Percentiles rank a stretch among this genome's conserved stretches.
Conservation (phyloP, 2,329 filamentous ascomycete genomes). For the Penicillium sp. region DNA sequence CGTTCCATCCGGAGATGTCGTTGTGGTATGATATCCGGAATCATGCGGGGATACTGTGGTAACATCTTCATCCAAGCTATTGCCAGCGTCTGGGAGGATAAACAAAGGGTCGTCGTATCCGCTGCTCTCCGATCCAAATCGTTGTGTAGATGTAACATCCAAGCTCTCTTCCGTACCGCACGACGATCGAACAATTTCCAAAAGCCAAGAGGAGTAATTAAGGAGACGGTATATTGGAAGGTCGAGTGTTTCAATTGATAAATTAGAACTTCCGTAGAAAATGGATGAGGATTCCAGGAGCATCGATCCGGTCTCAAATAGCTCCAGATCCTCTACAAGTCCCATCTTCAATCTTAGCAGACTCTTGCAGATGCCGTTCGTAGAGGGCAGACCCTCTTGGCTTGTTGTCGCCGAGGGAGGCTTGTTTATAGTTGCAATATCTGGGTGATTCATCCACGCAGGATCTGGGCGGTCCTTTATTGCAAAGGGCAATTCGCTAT, state of each 20-base stretch:
- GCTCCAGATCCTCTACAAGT: conserved; percentile 14
- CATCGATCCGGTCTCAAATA: conserved; percentile 2
- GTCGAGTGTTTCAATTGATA: conserved; percentile 6
- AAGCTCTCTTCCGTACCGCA: background rate
- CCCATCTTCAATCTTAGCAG: conserved; percentile 12
- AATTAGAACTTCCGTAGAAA: background rate
- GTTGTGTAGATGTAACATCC: background rate
- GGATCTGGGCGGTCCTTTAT: background rate
- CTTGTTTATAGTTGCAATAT: background rate
- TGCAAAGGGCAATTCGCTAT: background rate
- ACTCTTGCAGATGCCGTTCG: background rate
- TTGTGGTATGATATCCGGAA: conserved; percentile 10
- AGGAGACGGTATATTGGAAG: conserved; percentile 17
- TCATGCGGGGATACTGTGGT: conserved; percentile 9
- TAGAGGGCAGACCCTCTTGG: background rate
- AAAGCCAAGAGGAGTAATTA: conserved; percentile 12
- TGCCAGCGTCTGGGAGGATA: background rate
- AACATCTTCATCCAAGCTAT: background rate
- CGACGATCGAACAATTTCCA: conserved; percentile 9
- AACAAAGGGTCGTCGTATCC: background rate
- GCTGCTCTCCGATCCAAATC: background rate
- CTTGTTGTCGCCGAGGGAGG: background rate
- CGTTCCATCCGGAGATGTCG: background rate
- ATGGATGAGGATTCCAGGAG: background rate
- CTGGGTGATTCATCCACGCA: background rate